phyloP scores from a whole-genome alignment of 306 rosid genomes.

The Datisca glomerata region DNA sequence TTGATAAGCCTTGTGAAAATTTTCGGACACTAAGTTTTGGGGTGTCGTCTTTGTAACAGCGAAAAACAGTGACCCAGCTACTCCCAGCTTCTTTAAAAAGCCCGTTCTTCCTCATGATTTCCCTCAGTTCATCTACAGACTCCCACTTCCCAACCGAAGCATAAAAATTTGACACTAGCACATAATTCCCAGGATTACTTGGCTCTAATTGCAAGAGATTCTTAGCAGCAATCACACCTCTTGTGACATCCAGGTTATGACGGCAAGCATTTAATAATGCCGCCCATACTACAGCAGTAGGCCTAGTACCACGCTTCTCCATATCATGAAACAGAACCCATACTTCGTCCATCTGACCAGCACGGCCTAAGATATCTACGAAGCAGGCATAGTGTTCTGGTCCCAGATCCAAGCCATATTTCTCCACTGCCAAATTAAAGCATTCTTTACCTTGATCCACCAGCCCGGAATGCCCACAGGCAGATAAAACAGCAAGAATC shows the following conservation, averaged over 20 bases:
- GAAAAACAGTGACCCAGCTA: slow-evolving; percentile 28
- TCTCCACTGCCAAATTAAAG: slow-evolving; percentile 28
- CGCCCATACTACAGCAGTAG: slow-evolving; percentile 40
- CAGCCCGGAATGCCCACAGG: slow-evolving; percentile 33
- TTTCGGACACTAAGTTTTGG: too few species aligned
- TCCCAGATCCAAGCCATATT: slow-evolving; percentile 33
- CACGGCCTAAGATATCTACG: slow-evolving; percentile 48
- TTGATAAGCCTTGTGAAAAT: too few species aligned
- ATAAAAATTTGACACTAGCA: slow-evolving; percentile 43
- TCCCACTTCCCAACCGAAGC: slow-evolving; percentile 56
- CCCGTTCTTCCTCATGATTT: slow-evolving; percentile 33
- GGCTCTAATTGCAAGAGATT: slow-evolving; percentile 43
- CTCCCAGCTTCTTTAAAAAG: slow-evolving; percentile 49
- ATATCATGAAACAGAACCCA: slow-evolving; percentile 28
- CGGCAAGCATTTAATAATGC: slow-evolving; percentile 44
- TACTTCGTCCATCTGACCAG: slow-evolving; percentile 39
- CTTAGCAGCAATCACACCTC: slow-evolving; percentile 44
- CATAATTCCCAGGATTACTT: slow-evolving; percentile 29
- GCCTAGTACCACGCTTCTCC: slow-evolving; percentile 20
- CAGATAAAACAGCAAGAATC: slow-evolving; percentile 33
- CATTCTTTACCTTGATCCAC: slow-evolving; percentile 45
- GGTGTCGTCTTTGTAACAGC: slow-evolving; percentile 14
- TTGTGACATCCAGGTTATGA: slow-evolving; percentile 31
- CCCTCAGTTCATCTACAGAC: slow-evolving; percentile 40
- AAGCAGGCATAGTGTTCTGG: slow-evolving; percentile 48